Base-by-base conservation (phyloP, 148 eudicot genomes). In the Vaccinium corymbosum region DNA sequence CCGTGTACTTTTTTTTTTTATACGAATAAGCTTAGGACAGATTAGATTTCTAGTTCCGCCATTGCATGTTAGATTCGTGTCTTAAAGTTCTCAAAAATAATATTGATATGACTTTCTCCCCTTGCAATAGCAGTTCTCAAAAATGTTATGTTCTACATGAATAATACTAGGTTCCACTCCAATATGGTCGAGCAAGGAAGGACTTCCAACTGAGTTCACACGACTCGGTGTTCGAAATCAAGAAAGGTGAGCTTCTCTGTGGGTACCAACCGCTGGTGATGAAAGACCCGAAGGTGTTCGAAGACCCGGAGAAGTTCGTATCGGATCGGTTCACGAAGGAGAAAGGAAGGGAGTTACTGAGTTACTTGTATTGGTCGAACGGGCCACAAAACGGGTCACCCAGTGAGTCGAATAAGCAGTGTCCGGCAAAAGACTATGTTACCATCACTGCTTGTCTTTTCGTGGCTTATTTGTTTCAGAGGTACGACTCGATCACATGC, bases 231-330 rank as follows among this genome's bases (percentile, higher is more conserved):
- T 94, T 73, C 35, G 89, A 92, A 81, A 89, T 96, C 78, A 94
- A 92, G 87, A 96, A 93, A 83, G 98, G 98, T 0, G 98, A 96
- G 88, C 88, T 96, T 10, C 90, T 96, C 2, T 96, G 98, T 59
- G 98, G 98, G 14, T 96, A 76, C 62, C 98, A 96, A 82, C 80
- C 90, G 1, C 68, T 92, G 70, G 94, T 91, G 12, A 96, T 94
- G 98, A 93, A 85, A 85, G 98, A 96, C 73, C 86, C 95, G 0
- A 91, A 88, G 12, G 90, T 96, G 59, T 96, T 93, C 49, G 87
- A 92, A 0, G 91, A 94, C 56, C 94, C 98, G 0, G 98, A 94
- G 50, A 88, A 22, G 0, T 93, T 96, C 80, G 87, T 88, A 0
- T 20, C 81, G 35, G 91, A 96, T 38, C 85, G 97, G 42, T 96